phyloP scores from a whole-genome alignment of 805 yeast species.

The Schwanniomyces occidentalis region DNA sequence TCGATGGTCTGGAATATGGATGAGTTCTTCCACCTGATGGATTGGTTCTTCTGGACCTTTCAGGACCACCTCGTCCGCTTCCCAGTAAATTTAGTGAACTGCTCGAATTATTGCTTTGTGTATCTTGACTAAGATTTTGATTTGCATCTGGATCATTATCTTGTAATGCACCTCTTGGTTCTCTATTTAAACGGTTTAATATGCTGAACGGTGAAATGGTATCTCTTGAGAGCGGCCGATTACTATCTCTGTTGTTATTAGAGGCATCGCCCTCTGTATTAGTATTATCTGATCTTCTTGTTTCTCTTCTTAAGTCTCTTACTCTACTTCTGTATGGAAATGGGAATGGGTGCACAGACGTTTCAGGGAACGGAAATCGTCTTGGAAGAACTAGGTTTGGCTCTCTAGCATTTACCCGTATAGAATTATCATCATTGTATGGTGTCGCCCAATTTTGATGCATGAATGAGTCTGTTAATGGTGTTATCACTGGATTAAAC shows the following conservation, averaged over 20 bases:
- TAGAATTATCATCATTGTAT: constrained; percentile 9
- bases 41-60: constrained; percentile 15
- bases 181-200: neutral
- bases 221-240: too few relatives aligned
- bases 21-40: constrained; percentile 16
- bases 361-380: constrained; percentile 27
- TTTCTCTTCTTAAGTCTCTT: constrained; percentile 6
- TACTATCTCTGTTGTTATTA: neutral
- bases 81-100: constrained; percentile 2
- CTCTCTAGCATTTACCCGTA: constrained; percentile 12
- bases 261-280: too few relatives aligned
- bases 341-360: constrained; percentile 6
- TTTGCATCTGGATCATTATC: neutral
- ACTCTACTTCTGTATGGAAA: constrained; percentile 7
- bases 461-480: constrained; percentile 39
- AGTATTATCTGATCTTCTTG: constrained; percentile 4
- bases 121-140: neutral
- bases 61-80: constrained; percentile 19
- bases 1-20: constrained; percentile 20
- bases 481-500: constrained; percentile 33
- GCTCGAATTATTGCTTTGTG: too few relatives aligned
- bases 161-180: constrained; percentile 1
- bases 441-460: constrained; percentile 36
- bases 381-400: constrained; percentile 33
- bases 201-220: too few relatives aligned